These are phyloP conservation scores for Purpureocillium takamizusanense DNA, from an alignment of 2,329 filamentous ascomycete genomes.

Conservation along the genomic window DNA sequence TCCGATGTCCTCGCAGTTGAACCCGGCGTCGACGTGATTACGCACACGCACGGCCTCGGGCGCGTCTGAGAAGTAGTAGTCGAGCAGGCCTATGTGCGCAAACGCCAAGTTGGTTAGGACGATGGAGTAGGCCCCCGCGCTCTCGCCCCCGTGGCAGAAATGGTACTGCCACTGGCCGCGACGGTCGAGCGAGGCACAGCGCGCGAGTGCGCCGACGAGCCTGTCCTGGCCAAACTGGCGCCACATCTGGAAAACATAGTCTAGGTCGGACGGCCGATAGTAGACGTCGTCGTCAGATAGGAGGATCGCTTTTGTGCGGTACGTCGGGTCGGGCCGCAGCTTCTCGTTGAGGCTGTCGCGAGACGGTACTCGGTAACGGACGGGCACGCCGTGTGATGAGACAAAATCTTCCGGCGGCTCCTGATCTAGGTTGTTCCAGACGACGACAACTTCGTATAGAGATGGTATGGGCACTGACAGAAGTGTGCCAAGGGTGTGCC, in stretches of 20 bases:
- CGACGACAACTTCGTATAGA: conserved; percentile 25
- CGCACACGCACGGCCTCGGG: conserved; percentile 19
- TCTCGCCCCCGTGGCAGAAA: conserved; percentile 18
- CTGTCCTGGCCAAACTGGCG: conserved; percentile 25
- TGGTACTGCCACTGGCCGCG: conserved; percentile 20
- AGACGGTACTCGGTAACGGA: conserved; percentile 22
- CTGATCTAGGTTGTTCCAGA: conserved; percentile 27
- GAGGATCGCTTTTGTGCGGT: conserved; percentile 28
- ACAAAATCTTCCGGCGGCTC: conserved; percentile 17
- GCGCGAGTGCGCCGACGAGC: conserved; percentile 25
- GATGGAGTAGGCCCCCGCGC: conserved; percentile 22
- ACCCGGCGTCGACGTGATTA: conserved; percentile 24
- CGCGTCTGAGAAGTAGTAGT: conserved; percentile 28
- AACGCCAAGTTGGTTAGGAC: conserved; percentile 28
- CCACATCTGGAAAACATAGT: conserved; percentile 31
- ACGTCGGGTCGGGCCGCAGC: conserved; percentile 24
- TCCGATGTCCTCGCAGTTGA: conserved; percentile 32
- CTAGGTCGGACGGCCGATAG: conserved; percentile 26
- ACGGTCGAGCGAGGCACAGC: conserved; percentile 19
- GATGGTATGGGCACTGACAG: conserved; percentile 22
- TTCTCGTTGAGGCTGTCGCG: conserved; percentile 28
- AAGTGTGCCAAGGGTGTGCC: conserved; percentile 18
- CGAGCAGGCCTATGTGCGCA: conserved; percentile 26
- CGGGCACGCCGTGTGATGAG: conserved; percentile 19
- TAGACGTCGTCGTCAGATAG: conserved; percentile 30